Evolutionary conservation across 257 asterid species (phyloP).

Genomic region (Nicotiana tabacum): DNA sequence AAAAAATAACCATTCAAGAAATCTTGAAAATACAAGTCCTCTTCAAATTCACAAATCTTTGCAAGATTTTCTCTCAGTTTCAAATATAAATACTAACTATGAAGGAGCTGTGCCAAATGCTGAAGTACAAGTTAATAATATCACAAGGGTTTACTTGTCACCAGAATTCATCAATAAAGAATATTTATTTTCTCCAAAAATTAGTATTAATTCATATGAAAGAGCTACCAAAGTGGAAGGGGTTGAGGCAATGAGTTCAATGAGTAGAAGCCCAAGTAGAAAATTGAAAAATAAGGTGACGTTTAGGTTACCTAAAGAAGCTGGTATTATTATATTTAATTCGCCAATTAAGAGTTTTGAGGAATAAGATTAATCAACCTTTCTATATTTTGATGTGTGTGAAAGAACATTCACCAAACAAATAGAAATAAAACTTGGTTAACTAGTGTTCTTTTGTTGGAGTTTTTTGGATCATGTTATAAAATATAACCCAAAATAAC

Average conservation of each 20-base stretch:
- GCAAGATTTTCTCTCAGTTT: not conserved
- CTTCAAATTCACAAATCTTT: not conserved
- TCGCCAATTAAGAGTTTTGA: not conserved
- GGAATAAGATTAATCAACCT: no score
- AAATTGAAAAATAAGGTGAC: slow-evolving; percentile 28
- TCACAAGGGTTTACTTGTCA: not conserved
- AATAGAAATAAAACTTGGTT: no score
- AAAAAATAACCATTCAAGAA: not conserved
- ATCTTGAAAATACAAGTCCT: not conserved
- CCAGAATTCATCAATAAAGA: not conserved
- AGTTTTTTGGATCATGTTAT: no score
- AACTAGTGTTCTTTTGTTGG: no score
- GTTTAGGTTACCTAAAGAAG: slow-evolving; percentile 30
- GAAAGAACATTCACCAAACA: no score
- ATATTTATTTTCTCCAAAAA: not conserved
- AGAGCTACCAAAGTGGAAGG: not conserved
- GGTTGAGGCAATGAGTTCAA: not conserved
- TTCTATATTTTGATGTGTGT: no score
- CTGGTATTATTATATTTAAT: not conserved
- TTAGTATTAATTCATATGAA: not conserved
- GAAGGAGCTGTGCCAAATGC: no score
- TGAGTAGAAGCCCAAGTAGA: slow-evolving; percentile 1
- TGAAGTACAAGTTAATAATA: no score
- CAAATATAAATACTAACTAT: not conserved
- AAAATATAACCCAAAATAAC: no score